phyloP scores from a whole-genome alignment of 2,329 filamentous ascomycete species.

The Colletotrichum sansevieriae region DNA sequence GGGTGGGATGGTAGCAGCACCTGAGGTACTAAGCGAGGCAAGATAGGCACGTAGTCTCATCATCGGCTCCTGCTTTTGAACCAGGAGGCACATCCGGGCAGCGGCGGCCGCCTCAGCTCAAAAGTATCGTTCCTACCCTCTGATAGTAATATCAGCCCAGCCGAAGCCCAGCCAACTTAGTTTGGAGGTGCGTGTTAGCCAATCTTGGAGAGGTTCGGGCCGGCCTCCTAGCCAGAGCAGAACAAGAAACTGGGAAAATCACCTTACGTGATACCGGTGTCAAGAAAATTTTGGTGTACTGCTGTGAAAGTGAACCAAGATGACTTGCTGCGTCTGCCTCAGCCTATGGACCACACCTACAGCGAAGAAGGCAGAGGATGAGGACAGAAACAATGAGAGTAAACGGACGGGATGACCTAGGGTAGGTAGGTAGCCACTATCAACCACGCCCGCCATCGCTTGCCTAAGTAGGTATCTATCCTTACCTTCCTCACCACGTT shows the following conservation, averaged over 20 bases:
- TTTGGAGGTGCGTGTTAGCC: not conserved
- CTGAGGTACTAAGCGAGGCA: not conserved
- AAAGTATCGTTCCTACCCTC: conserved; percentile 2
- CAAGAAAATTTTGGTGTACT: not conserved
- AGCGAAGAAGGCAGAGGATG: not conserved
- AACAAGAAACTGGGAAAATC: conserved; percentile 10
- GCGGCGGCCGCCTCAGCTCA: conserved; percentile 2
- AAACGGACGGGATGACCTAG: not conserved
- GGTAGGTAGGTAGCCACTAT: too few relatives aligned
- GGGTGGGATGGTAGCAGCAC: not conserved
- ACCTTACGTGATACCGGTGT: not conserved
- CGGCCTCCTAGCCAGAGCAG: not conserved
- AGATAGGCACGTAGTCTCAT: conserved; percentile 19
- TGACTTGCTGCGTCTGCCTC: conserved; percentile 2
- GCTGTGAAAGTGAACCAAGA: not conserved
- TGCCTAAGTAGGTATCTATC: not conserved
- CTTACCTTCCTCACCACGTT: too few relatives aligned
- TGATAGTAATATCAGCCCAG: conserved; percentile 1
- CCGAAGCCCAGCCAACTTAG: conserved; percentile 20
- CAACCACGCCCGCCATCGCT: not conserved
- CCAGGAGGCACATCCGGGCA: conserved; percentile 15
- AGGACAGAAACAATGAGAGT: not conserved
- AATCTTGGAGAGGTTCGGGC: not conserved
- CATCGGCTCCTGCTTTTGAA: conserved; percentile 21
- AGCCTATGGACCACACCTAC: not conserved